Percentiles rank a stretch among this genome's conserved stretches.
Conservation (phyloP, 768 basidiomycete genomes). For the Pisolithus sp. region DNA sequence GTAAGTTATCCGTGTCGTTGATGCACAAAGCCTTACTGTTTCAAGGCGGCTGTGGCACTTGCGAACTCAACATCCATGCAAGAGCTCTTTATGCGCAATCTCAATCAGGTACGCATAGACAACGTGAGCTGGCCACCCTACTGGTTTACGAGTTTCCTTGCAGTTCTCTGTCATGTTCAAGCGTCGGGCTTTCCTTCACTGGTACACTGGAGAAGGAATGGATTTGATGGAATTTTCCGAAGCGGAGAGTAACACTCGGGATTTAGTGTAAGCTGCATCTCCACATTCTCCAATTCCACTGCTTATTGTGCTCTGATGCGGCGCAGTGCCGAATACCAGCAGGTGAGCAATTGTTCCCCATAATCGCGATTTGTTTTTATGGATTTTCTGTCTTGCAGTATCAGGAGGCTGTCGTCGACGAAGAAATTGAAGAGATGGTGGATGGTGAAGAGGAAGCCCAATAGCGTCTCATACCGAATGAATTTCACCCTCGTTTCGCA, state of each 20-base stretch:
- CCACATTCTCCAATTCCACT: background rate
- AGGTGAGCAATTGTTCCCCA: slow-evolving; percentile 36
- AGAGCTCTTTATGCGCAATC: slow-evolving; percentile 74
- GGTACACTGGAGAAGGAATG: slow-evolving; percentile 92
- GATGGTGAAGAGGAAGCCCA: slow-evolving; percentile 24
- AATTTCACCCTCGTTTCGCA: background rate
- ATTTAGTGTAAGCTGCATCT: slow-evolving; percentile 62
- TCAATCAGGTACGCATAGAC: slow-evolving; percentile 43
- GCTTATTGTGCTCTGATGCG: slow-evolving; percentile 4
- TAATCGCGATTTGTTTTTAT: background rate
- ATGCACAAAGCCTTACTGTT: slow-evolving; percentile 6
- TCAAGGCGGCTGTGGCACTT: slow-evolving; percentile 61
- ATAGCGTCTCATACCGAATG: slow-evolving; percentile 12
- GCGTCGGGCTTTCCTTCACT: slow-evolving; percentile 81
- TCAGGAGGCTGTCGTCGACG: slow-evolving; percentile 51
- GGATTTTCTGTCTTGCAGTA: slow-evolving; percentile 34
- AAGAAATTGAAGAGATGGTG: slow-evolving; percentile 34
- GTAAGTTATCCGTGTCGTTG: slow-evolving; percentile 29
- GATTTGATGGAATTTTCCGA: slow-evolving; percentile 78
- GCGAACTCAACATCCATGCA: slow-evolving; percentile 81
- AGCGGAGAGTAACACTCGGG: slow-evolving; percentile 76
- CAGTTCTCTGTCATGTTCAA: slow-evolving; percentile 81
- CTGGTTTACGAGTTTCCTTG: background rate
- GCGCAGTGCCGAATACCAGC: slow-evolving; percentile 83
- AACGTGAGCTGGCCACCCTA: background rate